Conservation (phyloP, 768 basidiomycete genomes). For the Serendipita sp. region DNA sequence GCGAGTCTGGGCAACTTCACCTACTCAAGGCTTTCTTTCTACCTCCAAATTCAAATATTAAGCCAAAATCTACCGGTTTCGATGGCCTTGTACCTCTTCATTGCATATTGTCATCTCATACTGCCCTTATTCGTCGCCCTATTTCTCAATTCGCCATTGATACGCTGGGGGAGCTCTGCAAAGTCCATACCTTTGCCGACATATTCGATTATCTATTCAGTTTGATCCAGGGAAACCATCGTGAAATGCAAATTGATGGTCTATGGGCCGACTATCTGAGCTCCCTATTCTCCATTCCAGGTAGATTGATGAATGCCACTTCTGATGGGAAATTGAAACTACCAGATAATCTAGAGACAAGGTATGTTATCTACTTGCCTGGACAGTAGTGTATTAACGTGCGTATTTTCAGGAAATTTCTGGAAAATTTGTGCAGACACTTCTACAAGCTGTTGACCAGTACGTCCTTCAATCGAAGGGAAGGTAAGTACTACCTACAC, state of each 20-base stretch:
- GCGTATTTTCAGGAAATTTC: too few relatives aligned
- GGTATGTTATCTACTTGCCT: slow-evolving; percentile 11
- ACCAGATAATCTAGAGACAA: slow-evolving; percentile 31
- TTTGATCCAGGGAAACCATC: slow-evolving; percentile 3
- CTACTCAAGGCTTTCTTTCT: slow-evolving; percentile 58
- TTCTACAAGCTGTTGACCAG: neutral
- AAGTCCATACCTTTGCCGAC: slow-evolving; percentile 51
- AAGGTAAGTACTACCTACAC: slow-evolving; percentile 11
- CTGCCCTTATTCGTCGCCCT: slow-evolving; percentile 38
- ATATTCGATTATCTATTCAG: slow-evolving; percentile 38
- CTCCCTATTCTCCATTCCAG: slow-evolving; percentile 46
- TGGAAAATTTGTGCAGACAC: neutral
- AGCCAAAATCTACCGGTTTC: slow-evolving; percentile 32
- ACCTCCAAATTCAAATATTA: slow-evolving; percentile 36
- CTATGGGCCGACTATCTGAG: slow-evolving; percentile 68
- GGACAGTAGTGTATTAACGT: too few relatives aligned
- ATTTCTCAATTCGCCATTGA: slow-evolving; percentile 33
- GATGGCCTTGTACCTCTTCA: slow-evolving; percentile 31
- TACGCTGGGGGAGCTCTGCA: slow-evolving; percentile 37
- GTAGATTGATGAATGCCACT: slow-evolving; percentile 61
- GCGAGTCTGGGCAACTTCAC: slow-evolving; percentile 27
- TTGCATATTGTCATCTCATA: slow-evolving; percentile 30
- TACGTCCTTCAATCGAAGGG: neutral
- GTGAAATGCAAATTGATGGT: slow-evolving; percentile 18
- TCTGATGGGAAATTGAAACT: slow-evolving; percentile 23